These are phyloP conservation scores for Lachancea cidri DNA, from an alignment of 805 yeast species.

Conservation along the genomic window DNA sequence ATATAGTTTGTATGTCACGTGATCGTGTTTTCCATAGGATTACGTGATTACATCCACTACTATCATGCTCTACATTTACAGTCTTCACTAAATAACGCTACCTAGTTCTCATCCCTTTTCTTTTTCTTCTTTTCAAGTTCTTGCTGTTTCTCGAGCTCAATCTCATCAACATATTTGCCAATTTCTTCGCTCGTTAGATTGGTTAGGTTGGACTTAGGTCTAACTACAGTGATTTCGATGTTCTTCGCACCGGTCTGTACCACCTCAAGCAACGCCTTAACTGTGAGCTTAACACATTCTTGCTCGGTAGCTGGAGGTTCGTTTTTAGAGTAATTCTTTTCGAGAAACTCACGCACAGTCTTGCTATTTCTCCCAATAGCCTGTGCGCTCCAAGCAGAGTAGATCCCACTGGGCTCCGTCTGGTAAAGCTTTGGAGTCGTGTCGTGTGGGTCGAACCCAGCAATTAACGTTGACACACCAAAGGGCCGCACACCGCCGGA, in stretches of 20 bases:
- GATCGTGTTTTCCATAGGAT: background rate
- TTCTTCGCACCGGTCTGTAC: constrained; percentile 98
- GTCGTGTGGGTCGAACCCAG: constrained; percentile 86
- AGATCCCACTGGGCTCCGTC: constrained; percentile 97
- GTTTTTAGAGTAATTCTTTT: constrained; percentile 67
- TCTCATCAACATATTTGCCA: constrained; percentile 66
- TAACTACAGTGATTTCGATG: constrained; percentile 86
- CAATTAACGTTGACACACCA: constrained; percentile 91
- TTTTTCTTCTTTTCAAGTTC: constrained; percentile 49
- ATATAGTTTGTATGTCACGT: background rate
- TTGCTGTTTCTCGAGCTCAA: constrained; percentile 82
- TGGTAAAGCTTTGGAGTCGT: constrained; percentile 76
- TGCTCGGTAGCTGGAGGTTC: constrained; percentile 53
- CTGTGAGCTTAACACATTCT: constrained; percentile 72
- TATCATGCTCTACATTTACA: background rate
- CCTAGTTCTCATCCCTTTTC: background rate
- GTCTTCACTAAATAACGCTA: background rate
- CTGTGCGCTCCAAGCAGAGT: constrained; percentile 96
- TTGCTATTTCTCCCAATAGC: constrained; percentile 94
- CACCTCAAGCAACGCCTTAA: constrained; percentile 86
- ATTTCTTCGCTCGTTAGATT: constrained; percentile 65
- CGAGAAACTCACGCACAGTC: constrained; percentile 92
- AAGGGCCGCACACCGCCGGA: constrained; percentile 98
- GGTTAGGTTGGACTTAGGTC: constrained; percentile 57
- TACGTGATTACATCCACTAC: background rate